Percentiles rank a stretch among this genome's conserved stretches.
Evolutionary conservation across 129 eudicot genomes (phyloP).

Genomic region (Flaveria robusta): DNA sequence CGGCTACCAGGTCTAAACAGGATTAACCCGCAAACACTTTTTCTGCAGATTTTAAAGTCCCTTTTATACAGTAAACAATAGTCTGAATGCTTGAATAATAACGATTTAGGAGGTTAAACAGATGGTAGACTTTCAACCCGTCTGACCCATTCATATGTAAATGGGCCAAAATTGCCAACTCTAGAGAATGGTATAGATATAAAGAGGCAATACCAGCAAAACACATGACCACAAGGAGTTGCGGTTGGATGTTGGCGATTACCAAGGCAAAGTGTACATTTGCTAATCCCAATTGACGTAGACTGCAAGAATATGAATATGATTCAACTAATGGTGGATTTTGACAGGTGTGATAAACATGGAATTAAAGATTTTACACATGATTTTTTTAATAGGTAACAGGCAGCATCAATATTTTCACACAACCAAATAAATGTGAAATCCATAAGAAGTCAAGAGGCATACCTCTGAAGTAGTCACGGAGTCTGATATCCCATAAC

Average conservation of each 20-base stretch:
- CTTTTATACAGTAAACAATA: background rate
- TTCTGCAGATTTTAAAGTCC: background rate
- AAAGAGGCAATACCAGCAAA: conserved; percentile 74
- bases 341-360: background rate
- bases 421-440: background rate
- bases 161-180: background rate
- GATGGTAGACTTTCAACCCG: background rate
- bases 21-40: background rate
- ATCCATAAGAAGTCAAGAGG: conserved; percentile 11
- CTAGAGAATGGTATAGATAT: conserved; percentile 10
- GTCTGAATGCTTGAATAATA: background rate
- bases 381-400: background rate
- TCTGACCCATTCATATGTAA: background rate
- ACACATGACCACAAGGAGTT: conserved; percentile 98
- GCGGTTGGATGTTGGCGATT: conserved; percentile 95
- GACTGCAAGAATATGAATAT: conserved; percentile 42
- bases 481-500: conserved; percentile 48
- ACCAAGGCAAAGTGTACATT: conserved; percentile 98
- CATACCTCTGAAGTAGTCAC: conserved; percentile 71
- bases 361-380: background rate
- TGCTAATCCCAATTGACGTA: conserved; percentile 61
- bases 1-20: background rate
- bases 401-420: background rate
- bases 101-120: background rate
- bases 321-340: background rate